Evolutionary conservation across 2,329 filamentous ascomycete species (phyloP).

Genomic region (Graphilbum ipis-grandicollis): DNA sequence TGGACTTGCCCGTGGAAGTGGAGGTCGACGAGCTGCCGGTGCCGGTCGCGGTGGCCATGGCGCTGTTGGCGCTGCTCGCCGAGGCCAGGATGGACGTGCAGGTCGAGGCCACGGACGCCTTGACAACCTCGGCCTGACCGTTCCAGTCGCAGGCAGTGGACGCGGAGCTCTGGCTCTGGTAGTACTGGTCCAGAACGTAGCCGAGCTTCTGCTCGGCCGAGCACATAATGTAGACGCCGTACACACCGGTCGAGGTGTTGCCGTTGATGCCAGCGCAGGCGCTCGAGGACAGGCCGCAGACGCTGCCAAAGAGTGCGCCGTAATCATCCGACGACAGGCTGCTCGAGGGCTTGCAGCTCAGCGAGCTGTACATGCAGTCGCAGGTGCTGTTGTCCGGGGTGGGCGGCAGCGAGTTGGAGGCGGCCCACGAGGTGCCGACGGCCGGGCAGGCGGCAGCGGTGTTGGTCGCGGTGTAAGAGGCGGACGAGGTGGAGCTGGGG

Average conservation of each 20-base stretch:
- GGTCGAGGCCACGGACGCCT: slow-evolving; percentile 25
- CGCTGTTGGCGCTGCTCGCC: slow-evolving; percentile 39
- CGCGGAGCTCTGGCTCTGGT: slow-evolving; percentile 34
- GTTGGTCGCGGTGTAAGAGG: slow-evolving; percentile 59
- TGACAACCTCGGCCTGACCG: slow-evolving; percentile 42
- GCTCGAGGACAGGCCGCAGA: slow-evolving; percentile 42
- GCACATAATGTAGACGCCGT: slow-evolving; percentile 70
- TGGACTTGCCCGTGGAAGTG: slow-evolving; percentile 11
- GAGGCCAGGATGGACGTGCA: slow-evolving; percentile 44
- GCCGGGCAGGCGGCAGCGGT: slow-evolving; percentile 55
- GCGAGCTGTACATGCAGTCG: slow-evolving; percentile 63
- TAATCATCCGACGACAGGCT: slow-evolving; percentile 40
- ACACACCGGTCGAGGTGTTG: slow-evolving; percentile 50
- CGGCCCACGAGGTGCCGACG: slow-evolving; percentile 48
- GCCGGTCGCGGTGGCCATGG: slow-evolving; percentile 29
- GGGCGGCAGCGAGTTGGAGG: slow-evolving; percentile 57
- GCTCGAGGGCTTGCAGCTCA: slow-evolving; percentile 51
- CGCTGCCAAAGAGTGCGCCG: slow-evolving; percentile 52
- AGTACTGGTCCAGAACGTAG: slow-evolving; percentile 60
- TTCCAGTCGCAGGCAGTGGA: slow-evolving; percentile 52
- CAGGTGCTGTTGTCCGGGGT: slow-evolving; percentile 65
- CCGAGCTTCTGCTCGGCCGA: slow-evolving; percentile 50
- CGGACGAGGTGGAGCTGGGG: slow-evolving; percentile 47
- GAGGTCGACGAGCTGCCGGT: slow-evolving; percentile 10
- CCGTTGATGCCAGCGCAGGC: slow-evolving; percentile 52